A percentile compares a stretch with the other conserved stretches of the same genome.
Evolutionary conservation across 441 rosid species (phyloP).

Genomic region (Jatropha multifida): DNA sequence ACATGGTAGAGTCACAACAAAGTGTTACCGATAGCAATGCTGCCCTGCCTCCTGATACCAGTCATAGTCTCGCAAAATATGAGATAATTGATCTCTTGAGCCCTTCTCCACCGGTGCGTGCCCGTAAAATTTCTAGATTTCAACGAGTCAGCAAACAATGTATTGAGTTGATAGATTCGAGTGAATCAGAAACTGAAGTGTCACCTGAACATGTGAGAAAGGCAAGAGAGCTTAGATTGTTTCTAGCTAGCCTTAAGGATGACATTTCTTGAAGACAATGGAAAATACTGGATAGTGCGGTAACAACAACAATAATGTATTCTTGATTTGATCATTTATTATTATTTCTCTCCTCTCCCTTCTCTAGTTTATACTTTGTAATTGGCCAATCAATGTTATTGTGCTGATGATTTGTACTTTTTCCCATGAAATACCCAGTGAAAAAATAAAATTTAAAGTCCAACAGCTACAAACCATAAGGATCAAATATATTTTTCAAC

Average conservation of each 20-base stretch:
- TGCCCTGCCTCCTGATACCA: constrained; percentile 18
- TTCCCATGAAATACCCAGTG: too few relatives aligned
- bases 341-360: neutral
- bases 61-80: constrained; percentile 16
- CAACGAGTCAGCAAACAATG: constrained; percentile 26
- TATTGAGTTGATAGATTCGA: constrained; percentile 53
- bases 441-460: too few relatives aligned
- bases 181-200: constrained; percentile 66
- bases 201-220: constrained; percentile 63
- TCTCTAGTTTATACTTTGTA: too few relatives aligned
- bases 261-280: constrained; percentile 28
- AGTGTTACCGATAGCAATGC: constrained; percentile 12
- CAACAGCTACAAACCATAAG: too few relatives aligned
- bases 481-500: too few relatives aligned
- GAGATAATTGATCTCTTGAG: constrained; percentile 75
- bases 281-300: neutral
- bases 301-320: neutral
- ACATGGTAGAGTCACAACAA: constrained; percentile 32
- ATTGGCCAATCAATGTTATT: too few relatives aligned
- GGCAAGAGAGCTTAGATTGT: constrained; percentile 63
- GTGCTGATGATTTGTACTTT: too few relatives aligned
- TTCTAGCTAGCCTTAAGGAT: constrained; percentile 53
- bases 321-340: neutral
- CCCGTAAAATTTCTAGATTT: constrained; percentile 30
- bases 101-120: constrained; percentile 50